A percentile compares a stretch with the other conserved stretches of the same genome.
Conservation (phyloP, 441 rosid species). For the Adansonia madagascariensis region DNA sequence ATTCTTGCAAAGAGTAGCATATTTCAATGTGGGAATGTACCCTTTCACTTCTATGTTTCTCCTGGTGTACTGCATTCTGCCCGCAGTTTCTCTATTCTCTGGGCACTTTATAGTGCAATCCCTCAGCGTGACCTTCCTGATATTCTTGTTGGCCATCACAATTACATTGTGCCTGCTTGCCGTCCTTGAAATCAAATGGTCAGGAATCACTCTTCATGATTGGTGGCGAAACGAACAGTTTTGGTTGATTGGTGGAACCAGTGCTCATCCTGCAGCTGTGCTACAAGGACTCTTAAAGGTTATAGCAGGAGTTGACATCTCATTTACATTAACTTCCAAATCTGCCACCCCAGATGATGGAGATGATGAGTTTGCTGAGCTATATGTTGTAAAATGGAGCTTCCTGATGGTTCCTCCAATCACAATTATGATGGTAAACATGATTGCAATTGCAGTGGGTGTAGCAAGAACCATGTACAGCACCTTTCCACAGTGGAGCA, state of each 20-base stretch:
- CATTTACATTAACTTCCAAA: conserved; percentile 69
- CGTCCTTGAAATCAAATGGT: conserved; percentile 69
- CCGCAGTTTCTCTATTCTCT: conserved; percentile 67
- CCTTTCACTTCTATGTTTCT: conserved; percentile 78
- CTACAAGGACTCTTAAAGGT: conserved; percentile 66
- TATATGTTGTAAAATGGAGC: conserved; percentile 62
- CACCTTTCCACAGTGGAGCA: conserved; percentile 68
- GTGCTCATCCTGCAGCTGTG: conserved; percentile 78
- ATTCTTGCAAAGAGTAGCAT: conserved; percentile 68
- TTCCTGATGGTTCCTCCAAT: conserved; percentile 66
- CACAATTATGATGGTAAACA: conserved; percentile 62
- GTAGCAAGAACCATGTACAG: conserved; percentile 60
- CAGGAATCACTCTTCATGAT: conserved; percentile 66
- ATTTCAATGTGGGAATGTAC: conserved; percentile 70
- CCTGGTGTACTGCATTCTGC: conserved; percentile 66
- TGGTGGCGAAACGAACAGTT: conserved; percentile 81
- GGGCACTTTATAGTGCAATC: conserved; percentile 73
- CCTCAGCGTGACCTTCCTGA: conserved; percentile 49
- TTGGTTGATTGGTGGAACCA: conserved; percentile 73
- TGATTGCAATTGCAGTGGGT: conserved; percentile 62
- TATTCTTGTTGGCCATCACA: conserved; percentile 60
- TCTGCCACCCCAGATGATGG: conserved; percentile 59
- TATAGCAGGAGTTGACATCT: conserved; percentile 69
- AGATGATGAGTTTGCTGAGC: conserved; percentile 64
- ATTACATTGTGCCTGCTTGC: conserved; percentile 60